Conservation (phyloP, 2,329 filamentous ascomycete species). For the Furcasterigmium sp. region DNA sequence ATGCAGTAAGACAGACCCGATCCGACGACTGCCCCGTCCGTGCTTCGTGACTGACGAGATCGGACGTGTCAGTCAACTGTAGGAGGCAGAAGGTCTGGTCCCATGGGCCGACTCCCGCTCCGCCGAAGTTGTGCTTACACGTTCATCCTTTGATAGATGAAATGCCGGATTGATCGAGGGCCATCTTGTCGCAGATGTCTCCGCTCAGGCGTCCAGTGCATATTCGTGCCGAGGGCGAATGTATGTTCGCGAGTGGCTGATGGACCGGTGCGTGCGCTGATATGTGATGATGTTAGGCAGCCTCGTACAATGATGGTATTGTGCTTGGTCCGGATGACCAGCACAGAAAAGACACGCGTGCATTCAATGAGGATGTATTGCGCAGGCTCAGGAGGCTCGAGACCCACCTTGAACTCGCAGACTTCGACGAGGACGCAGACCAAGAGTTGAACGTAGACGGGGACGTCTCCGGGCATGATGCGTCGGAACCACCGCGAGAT, state of each 20-base stretch:
- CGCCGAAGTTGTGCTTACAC: neutral
- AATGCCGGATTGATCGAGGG: conserved; percentile 27
- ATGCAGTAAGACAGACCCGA: conserved; percentile 17
- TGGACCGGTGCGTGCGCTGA: neutral
- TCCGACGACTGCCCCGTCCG: neutral
- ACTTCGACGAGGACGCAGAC: conserved; percentile 11
- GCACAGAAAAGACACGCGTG: neutral
- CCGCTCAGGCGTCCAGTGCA: conserved; percentile 27
- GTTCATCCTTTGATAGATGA: conserved; percentile 19
- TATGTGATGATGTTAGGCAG: neutral
- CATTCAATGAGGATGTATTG: conserved; percentile 13
- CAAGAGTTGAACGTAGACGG: conserved; percentile 3
- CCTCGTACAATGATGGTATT: conserved; percentile 3
- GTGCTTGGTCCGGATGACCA: conserved; percentile 5
- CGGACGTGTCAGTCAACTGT: conserved; percentile 17
- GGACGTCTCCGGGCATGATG: neutral
- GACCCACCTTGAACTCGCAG: conserved; percentile 17
- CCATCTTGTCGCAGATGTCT: conserved; percentile 26
- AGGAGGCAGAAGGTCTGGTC: conserved; percentile 17
- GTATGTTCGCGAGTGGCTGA: conserved; percentile 15
- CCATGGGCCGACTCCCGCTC: neutral
- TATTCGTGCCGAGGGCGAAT: conserved; percentile 34
- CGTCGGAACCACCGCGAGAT: conserved; percentile 4
- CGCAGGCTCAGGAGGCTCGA: conserved; percentile 18
- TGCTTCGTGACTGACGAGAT: no score